These are phyloP conservation scores for Bruguiera gymnorhiza DNA, from an alignment of 345 rosid species.

Conservation along the genomic window DNA sequence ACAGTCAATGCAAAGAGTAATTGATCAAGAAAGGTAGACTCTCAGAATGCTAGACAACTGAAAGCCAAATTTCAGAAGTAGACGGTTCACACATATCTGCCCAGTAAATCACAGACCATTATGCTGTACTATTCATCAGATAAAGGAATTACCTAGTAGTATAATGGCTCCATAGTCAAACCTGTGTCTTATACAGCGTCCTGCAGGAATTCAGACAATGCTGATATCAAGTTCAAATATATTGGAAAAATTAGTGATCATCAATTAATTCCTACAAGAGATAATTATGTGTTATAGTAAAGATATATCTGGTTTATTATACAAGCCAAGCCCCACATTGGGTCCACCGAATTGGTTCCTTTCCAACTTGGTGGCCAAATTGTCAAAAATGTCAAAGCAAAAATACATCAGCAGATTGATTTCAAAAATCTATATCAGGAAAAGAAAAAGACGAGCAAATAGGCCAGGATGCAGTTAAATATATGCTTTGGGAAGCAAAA, in stretches of 20 bases:
- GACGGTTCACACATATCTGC: too few species aligned
- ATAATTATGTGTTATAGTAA: neutral
- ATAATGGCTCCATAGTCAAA: slow-evolving; percentile 94
- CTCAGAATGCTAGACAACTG: too few species aligned
- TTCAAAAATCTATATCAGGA: too few species aligned
- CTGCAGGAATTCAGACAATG: slow-evolving; percentile 37
- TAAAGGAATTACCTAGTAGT: slow-evolving; percentile 55
- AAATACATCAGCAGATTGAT: too few species aligned
- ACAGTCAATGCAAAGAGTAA: neutral
- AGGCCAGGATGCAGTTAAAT: too few species aligned
- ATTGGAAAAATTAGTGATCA: neutral
- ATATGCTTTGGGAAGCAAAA: too few species aligned
- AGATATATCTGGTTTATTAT: neutral
- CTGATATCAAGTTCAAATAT: neutral
- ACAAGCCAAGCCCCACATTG: too few species aligned
- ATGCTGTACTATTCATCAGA: neutral
- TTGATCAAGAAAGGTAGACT: neutral
- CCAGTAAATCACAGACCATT: neutral
- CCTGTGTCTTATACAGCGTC: slow-evolving; percentile 89
- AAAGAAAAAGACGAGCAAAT: too few species aligned
- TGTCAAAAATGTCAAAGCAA: too few species aligned
- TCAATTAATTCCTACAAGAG: neutral
- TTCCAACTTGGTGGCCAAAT: too few species aligned
- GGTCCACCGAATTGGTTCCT: too few species aligned
- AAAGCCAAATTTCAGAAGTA: too few species aligned